Evolutionary conservation across 495 filamentous ascomycete genomes (phyloP).

Genomic region (Achaetomiella virescens): DNA sequence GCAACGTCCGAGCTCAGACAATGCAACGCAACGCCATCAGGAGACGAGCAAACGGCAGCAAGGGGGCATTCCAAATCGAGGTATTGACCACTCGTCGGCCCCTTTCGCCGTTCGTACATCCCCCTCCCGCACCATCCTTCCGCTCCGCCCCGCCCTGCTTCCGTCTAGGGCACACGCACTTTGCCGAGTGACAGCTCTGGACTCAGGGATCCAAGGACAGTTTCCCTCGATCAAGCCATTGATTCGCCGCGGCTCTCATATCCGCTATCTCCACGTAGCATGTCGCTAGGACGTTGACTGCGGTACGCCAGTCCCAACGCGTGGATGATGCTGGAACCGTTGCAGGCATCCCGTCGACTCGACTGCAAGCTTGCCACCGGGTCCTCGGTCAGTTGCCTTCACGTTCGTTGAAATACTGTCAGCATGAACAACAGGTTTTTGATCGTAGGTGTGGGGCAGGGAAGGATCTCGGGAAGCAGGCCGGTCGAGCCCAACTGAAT

Average conservation of each 20-base stretch:
- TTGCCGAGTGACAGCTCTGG: constrained; percentile 19
- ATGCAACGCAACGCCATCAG: background rate
- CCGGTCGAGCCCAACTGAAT: constrained; percentile 27
- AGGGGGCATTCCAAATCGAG: constrained; percentile 13
- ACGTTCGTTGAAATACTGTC: background rate
- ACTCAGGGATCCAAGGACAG: constrained; percentile 10
- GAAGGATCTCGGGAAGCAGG: background rate
- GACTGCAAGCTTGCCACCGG: background rate
- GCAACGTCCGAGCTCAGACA: constrained; percentile 3
- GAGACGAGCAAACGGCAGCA: constrained; percentile 15
- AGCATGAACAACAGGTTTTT: background rate
- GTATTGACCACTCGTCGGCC: constrained; percentile 17
- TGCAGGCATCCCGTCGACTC: background rate
- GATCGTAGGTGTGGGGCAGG: constrained; percentile 1
- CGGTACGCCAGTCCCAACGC: background rate
- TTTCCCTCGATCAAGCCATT: constrained; percentile 11
- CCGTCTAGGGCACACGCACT: constrained; percentile 7
- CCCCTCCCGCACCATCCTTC: constrained; percentile 3
- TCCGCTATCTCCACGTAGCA: constrained; percentile 9
- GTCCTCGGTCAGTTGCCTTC: background rate
- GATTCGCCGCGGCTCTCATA: constrained; percentile 5
- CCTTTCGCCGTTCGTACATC: constrained; percentile 14
- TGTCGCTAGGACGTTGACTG: constrained; percentile 7
- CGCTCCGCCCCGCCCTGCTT: constrained; percentile 10
- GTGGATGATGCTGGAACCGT: constrained; percentile 2